These are phyloP conservation scores for Xerocomus spinulosus DNA, from an alignment of 768 basidiomycete species.

Conservation along the genomic window DNA sequence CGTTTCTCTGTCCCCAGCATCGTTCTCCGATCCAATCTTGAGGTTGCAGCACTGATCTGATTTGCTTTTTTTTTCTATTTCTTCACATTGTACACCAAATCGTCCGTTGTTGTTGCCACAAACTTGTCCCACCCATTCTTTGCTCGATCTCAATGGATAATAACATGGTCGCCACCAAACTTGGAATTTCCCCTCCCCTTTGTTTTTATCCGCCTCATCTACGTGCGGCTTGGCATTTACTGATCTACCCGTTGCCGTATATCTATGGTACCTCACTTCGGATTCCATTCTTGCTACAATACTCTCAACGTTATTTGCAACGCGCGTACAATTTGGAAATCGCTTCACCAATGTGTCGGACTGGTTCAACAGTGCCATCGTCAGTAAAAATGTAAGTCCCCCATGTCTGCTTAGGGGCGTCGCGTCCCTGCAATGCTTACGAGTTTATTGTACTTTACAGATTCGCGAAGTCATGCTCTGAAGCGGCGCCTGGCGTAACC, in stretches of 20 bases:
- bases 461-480: slow-evolving; percentile 51
- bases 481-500: slow-evolving; percentile 9
- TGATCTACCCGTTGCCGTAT: slow-evolving; percentile 18
- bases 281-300: slow-evolving; percentile 20
- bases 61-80: slow-evolving; percentile 16
- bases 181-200: neutral
- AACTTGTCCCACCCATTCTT: slow-evolving; percentile 16
- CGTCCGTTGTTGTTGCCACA: slow-evolving; percentile 16
- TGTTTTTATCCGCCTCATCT: slow-evolving; percentile 7
- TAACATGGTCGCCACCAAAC: slow-evolving; percentile 8
- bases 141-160: slow-evolving; percentile 15
- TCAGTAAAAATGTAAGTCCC: slow-evolving; percentile 65
- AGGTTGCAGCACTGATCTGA: slow-evolving; percentile 32
- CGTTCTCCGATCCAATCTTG: slow-evolving; percentile 36
- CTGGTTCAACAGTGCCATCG: slow-evolving; percentile 46
- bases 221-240: slow-evolving; percentile 7
- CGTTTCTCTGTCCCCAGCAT: slow-evolving; percentile 26
- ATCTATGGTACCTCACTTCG: slow-evolving; percentile 24
- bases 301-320: slow-evolving; percentile 1
- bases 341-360: slow-evolving; percentile 1
- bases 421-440: slow-evolving; percentile 1
- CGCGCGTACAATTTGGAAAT: slow-evolving; percentile 8
- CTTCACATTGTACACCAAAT: slow-evolving; percentile 11
- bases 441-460: slow-evolving; percentile 23
- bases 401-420: neutral